phyloP scores from a whole-genome alignment of 331 rosid species.

The Telfairia occidentalis region DNA sequence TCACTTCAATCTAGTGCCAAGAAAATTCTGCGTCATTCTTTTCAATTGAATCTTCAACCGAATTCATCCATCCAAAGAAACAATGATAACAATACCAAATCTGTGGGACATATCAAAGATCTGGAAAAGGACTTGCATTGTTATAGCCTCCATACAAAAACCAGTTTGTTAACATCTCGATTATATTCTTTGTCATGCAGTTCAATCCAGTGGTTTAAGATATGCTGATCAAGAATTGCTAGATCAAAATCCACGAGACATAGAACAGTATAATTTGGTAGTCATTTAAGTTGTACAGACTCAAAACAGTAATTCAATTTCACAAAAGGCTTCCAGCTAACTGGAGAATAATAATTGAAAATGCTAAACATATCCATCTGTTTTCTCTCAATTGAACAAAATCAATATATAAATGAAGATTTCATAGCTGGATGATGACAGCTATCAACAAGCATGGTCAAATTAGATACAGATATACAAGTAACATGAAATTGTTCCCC shows the following conservation, averaged over 20 bases:
- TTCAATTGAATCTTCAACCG: too few relatives aligned
- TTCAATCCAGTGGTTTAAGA: not conserved
- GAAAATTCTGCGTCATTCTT: too few relatives aligned
- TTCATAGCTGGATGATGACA: not conserved
- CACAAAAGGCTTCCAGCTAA: not conserved
- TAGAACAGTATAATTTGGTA: not conserved
- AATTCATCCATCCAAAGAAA: too few relatives aligned
- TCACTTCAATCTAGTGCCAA: too few relatives aligned
- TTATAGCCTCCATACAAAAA: too few relatives aligned
- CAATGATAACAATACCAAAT: too few relatives aligned
- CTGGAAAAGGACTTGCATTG: too few relatives aligned
- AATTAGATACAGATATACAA: not conserved
- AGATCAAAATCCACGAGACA: not conserved
- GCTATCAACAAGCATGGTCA: not conserved
- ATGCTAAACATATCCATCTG: not conserved
- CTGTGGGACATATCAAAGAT: too few relatives aligned
- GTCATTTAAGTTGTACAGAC: not conserved
- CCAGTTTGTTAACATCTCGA: not conserved
- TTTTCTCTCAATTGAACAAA: not conserved
- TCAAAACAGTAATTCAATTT: not conserved
- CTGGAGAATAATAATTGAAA: not conserved
- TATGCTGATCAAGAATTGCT: too few relatives aligned
- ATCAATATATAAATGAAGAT: not conserved
- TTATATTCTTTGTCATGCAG: not conserved
- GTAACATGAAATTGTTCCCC: not conserved